These are phyloP conservation scores for Leishmania amazonensis DNA, from an alignment of 208 protist species.

Conservation along the genomic window DNA sequence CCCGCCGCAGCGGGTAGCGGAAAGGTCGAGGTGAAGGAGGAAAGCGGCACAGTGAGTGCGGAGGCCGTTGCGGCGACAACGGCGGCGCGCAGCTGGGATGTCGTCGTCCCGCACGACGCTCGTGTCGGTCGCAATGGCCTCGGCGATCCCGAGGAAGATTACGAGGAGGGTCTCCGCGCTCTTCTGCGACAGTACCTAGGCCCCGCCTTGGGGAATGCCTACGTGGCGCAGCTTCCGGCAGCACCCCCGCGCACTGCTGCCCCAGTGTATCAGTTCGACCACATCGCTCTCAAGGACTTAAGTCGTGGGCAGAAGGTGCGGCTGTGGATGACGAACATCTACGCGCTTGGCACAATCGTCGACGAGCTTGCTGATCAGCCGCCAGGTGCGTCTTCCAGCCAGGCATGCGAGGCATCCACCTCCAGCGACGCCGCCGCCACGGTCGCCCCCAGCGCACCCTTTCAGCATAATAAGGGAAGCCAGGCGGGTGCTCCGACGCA, in stretches of 20 bases:
- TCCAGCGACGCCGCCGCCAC: background rate
- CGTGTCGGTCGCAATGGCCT: conserved; percentile 35
- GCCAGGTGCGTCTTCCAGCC: background rate
- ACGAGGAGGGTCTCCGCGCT: conserved; percentile 48
- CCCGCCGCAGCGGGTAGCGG: background rate
- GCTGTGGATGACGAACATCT: conserved; percentile 88
- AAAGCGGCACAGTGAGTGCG: conserved; percentile 2
- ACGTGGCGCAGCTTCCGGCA: conserved; percentile 41
- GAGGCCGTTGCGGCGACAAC: background rate
- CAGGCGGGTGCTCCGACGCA: conserved; percentile 9
- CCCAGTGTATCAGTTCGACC: conserved; percentile 39
- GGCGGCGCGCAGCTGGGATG: conserved; percentile 45
- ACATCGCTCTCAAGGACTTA: conserved; percentile 36
- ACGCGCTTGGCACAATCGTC: conserved; percentile 69
- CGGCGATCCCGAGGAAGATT: conserved; percentile 40
- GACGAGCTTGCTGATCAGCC: conserved; percentile 15
- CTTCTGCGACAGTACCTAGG: conserved; percentile 75
- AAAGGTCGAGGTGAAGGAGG: conserved; percentile 1
- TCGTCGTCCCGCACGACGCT: conserved; percentile 78
- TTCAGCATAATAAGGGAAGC: background rate
- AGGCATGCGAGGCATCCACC: background rate
- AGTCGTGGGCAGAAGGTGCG: conserved; percentile 73
- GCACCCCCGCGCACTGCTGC: conserved; percentile 40
- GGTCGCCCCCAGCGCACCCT: background rate
- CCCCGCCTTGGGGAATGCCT: conserved; percentile 36